Evolutionary conservation across 495 filamentous ascomycete genomes (phyloP), one percentile per base, ranked within the genome.

Genomic region (Friedmanniomyces simplex): DNA sequence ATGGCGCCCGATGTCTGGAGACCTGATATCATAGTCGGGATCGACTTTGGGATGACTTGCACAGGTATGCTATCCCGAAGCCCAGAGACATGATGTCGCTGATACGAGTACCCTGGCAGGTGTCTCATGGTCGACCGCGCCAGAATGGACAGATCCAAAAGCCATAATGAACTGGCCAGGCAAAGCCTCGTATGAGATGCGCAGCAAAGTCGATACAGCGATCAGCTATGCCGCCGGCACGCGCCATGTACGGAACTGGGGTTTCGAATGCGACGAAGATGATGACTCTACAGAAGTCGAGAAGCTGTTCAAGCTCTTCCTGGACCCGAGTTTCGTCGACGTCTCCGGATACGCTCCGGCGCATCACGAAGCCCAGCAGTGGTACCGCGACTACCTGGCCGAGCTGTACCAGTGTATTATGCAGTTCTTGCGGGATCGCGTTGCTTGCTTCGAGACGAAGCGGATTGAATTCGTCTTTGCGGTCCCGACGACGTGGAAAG

Each of bases 401-500:
- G 72, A 75, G 59, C 62, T 85, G n/a, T 83, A 84, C 55, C 60
- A 67, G 21, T 78, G 81, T 59, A 67, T 82, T 3, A 71, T 75
- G n/a, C 13, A 26, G n/a, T 37, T 34, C 18, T 52, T 61, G 60
- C 74, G 54, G 72, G 73, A 50, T 73, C 81, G 52, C 58, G 70
- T 50, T 54, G 70, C 43, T 67, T 72, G 22, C 59, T 74, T 22
- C 70, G 72, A 13, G 63, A 70, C 22, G 1, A 53, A 32, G 12
- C 72, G 66, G 4, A 76, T 85, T 16, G 80, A 85, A 61, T 86
- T 84, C 62, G 68, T 83, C 26, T 85, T 86, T 64, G 80, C 77
- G 57, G 79, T 84, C 5, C 83, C 83, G 11, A 86, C 82, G 13
- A 85, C 82, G 3, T 87, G 83, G 83, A 78, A 77, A 34, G 69